Evolutionary conservation across 1,284 basidiomycete species (phyloP).

Genomic region (Austropuccinia psidii): DNA sequence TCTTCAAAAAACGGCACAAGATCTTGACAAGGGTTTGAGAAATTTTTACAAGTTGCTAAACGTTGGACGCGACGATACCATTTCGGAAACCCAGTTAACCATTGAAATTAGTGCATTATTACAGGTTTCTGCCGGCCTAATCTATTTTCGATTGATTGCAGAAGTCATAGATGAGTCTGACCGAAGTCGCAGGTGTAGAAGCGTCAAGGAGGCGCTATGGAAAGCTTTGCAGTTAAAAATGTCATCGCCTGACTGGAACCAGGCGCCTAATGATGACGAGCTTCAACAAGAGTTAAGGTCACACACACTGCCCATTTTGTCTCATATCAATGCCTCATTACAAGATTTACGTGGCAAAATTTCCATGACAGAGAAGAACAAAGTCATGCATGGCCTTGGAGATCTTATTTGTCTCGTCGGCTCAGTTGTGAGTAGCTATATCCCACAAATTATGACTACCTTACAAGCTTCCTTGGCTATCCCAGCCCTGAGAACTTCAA

Average conservation of each 20-base stretch:
- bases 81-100: neutral
- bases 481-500: constrained; percentile 65
- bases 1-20: neutral
- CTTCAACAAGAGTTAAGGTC: constrained; percentile 12
- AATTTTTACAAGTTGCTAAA: constrained; percentile 19
- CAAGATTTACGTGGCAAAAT: constrained; percentile 32
- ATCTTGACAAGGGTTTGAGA: constrained; percentile 1
- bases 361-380: constrained; percentile 20
- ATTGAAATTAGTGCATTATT: constrained; percentile 1
- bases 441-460: constrained; percentile 80
- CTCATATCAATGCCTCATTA: constrained; percentile 29
- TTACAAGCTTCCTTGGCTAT: constrained; percentile 76
- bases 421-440: constrained; percentile 26
- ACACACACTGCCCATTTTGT: constrained; percentile 26
- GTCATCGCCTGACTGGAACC: neutral
- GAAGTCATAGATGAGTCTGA: constrained; percentile 5
- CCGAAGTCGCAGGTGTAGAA: neutral
- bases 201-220: neutral
- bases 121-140: neutral
- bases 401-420: constrained; percentile 26
- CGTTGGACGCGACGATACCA: constrained; percentile 16
- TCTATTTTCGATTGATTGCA: constrained; percentile 30
- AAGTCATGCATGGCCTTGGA: constrained; percentile 30
- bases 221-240: constrained; percentile 22
- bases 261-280: constrained; percentile 16